phyloP scores from a whole-genome alignment of 139 green algal species.

The Haematococcus lacustris region DNA sequence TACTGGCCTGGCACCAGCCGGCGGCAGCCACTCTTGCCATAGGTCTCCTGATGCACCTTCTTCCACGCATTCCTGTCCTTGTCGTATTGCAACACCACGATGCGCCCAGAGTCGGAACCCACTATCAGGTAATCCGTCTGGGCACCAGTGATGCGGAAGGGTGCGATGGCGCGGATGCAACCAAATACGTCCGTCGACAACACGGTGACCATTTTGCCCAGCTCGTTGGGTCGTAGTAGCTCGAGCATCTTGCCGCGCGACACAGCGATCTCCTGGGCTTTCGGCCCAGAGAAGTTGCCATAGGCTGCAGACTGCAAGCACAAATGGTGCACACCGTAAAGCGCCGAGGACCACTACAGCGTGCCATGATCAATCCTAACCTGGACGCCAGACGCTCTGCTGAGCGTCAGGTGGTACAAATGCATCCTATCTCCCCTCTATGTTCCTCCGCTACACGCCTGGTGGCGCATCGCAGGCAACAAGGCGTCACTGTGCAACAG shows the following conservation, averaged over 20 bases:
- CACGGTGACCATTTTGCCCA: conserved; percentile 65
- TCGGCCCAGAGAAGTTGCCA: conserved; percentile 92
- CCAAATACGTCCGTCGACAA: conserved; percentile 80
- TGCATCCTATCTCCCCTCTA: conserved; percentile 3
- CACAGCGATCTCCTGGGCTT: conserved; percentile 93
- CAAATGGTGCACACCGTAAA: neutral
- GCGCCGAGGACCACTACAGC: neutral
- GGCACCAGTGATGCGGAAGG: conserved; percentile 86
- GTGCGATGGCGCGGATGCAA: conserved; percentile 71
- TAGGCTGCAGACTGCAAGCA: conserved; percentile 74
- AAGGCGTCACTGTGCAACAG: too few relatives aligned
- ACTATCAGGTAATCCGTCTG: conserved; percentile 84
- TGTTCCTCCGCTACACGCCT: neutral
- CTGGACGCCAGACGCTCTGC: conserved; percentile 66
- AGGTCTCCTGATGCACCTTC: conserved; percentile 96
- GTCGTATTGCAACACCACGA: conserved; percentile 93
- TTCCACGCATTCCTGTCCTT: conserved; percentile 79
- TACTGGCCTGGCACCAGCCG: conserved; percentile 94
- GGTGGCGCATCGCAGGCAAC: neutral
- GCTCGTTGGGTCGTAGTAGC: conserved; percentile 88
- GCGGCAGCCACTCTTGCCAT: conserved; percentile 86
- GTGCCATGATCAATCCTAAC: conserved; percentile 23
- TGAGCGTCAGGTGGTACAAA: conserved; percentile 78
- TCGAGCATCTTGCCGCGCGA: conserved; percentile 86
- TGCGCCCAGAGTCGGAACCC: conserved; percentile 86